A percentile compares a stretch with the other conserved stretches of the same genome.
These are phyloP conservation scores for Scenedesmus sp. DNA, from an alignment of 163 green algal genomes.

Conservation along the genomic window DNA sequence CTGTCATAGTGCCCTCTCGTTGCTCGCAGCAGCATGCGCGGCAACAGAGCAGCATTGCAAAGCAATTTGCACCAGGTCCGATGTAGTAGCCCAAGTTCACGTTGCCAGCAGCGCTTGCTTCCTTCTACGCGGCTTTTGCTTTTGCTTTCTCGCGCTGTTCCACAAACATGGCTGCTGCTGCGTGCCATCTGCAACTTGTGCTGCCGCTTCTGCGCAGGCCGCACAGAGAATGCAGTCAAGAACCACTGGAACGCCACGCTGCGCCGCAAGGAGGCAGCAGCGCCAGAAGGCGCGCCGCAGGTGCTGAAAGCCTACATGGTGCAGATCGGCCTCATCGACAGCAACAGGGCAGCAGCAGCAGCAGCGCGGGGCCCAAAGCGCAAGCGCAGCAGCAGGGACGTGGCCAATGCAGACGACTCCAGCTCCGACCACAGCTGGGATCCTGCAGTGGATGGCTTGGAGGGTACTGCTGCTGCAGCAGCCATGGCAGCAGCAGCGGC, in stretches of 20 bases:
- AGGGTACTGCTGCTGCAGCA: constrained; percentile 4
- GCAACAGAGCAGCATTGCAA: not conserved
- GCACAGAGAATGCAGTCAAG: constrained; percentile 54
- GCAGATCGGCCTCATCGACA: constrained; percentile 41
- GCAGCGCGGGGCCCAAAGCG: constrained; percentile 7
- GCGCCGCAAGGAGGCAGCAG: constrained; percentile 40
- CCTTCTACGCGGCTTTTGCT: not conserved
- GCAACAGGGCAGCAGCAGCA: not conserved
- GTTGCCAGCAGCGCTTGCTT: not conserved
- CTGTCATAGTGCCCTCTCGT: not conserved
- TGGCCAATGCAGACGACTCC: not conserved
- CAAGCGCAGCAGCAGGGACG: constrained; percentile 38
- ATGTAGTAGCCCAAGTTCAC: not conserved
- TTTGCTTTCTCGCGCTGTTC: not conserved
- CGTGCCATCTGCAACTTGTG: not conserved
- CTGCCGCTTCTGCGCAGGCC: constrained; percentile 12
- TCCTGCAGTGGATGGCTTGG: constrained; percentile 2
- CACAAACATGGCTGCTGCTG: not conserved
- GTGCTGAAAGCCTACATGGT: constrained; percentile 51
- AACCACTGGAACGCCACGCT: constrained; percentile 61
- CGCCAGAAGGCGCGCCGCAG: constrained; percentile 20
- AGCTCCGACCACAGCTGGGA: constrained; percentile 43
- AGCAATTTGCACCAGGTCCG: not conserved
- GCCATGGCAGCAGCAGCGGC: not conserved
- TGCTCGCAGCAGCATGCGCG: not conserved